Evolutionary conservation across 2,329 filamentous ascomycete species (phyloP).

Genomic region (Fusarium sp.): DNA sequence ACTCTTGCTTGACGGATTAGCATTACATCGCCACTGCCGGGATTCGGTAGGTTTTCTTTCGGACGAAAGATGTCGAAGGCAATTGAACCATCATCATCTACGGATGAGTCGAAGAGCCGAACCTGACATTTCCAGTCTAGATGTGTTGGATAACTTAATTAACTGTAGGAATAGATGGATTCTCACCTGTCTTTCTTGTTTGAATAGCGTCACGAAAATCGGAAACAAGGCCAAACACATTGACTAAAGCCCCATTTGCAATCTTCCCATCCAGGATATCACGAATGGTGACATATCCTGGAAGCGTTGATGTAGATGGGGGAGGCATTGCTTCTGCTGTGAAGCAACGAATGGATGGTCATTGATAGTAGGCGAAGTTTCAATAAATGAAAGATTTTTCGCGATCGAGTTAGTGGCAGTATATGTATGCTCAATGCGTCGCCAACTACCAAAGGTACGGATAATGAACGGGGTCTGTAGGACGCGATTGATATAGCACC

Average conservation of each 20-base stretch:
- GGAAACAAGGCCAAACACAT: conserved; percentile 75
- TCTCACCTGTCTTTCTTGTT: conserved; percentile 63
- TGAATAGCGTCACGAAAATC: conserved; percentile 66
- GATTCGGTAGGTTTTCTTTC: conserved; percentile 58
- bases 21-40: conserved; percentile 53
- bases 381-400: not conserved
- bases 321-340: conserved; percentile 7
- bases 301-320: conserved; percentile 24
- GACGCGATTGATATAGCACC: conserved; percentile 26
- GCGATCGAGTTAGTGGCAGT: conserved; percentile 6
- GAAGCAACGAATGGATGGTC: not conserved
- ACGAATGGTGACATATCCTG: conserved; percentile 46
- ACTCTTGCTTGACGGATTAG: conserved; percentile 66
- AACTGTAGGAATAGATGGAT: not conserved
- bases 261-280: conserved; percentile 55
- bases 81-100: conserved; percentile 54
- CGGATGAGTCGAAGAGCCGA: conserved; percentile 67
- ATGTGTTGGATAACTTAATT: conserved; percentile 1
- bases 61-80: conserved; percentile 70
- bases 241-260: conserved; percentile 51
- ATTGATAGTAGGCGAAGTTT: not conserved
- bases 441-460: not conserved
- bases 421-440: not conserved
- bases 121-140: conserved; percentile 70
- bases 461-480: not conserved